Evolutionary conservation across 2,329 filamentous ascomycete genomes (phyloP), one percentile per base, ranked within the genome.

Genomic region (Phymatotrichopsis omnivora): DNA sequence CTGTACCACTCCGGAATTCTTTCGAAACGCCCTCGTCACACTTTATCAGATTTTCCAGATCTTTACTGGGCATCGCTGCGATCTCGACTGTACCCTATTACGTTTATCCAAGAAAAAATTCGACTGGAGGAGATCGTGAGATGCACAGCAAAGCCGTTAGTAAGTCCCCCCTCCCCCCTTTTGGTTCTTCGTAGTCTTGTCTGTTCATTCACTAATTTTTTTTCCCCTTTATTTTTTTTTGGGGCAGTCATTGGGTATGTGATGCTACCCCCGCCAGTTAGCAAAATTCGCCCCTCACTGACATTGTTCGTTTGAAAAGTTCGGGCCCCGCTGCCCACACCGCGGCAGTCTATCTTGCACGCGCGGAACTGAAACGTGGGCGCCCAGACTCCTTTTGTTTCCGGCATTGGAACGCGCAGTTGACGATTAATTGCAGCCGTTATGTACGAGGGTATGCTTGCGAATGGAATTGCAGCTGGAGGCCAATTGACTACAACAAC

Each of bases 401-500:
- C 3, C 28, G 25, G 11, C n/a, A 24, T 25, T 19, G 17, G n/a
- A 3, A 7, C 23, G n/a, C 23, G 24, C 19, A 24, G 11, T 31
- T 44, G 10, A 41, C 35, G 4, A 29, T 35, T 8, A 17, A 19
- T 17, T 34, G 7, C 52, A 77, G 77, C 91, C 53, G 83, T 95
- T 53, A 74, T 98, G 57, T 98, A 96, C 64, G 91, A 98, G 70
- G 91, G 91, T 58, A 94, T 98, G 75, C 79, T 98, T 65, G 91
- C 91, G 60, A 91, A 95, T 62, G 91, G 89, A 61, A 93, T 93
- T 60, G 91, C 91, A 5, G 85, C 91, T 33, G 91, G 91, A 58
- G 91, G 91, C 47, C 91, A 98, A 73, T 74, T 98, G 58, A 98
- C 93, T 44, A 98, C 93, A 20, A 98, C 91, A 44, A 96, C 93